Percentiles rank a stretch among this genome's conserved stretches.
Conservation (phyloP, 768 basidiomycete species). For the Suillus subaureus region DNA sequence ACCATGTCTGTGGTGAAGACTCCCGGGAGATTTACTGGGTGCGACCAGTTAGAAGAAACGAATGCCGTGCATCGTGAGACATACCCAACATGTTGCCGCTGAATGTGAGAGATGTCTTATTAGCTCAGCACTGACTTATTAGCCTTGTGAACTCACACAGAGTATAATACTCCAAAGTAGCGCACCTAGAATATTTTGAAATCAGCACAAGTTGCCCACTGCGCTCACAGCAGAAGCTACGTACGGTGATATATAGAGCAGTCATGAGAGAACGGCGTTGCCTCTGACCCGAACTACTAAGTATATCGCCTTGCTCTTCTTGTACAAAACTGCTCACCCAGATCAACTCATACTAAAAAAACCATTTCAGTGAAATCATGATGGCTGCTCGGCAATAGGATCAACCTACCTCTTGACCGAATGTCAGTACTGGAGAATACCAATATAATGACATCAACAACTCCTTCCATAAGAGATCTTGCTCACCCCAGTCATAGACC, state of each 20-base stretch:
- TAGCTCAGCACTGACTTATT: neutral
- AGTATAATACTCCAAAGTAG: neutral
- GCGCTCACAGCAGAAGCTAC: neutral
- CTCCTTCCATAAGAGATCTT: neutral
- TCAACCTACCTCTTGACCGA: slow-evolving; percentile 1
- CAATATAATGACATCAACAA: neutral
- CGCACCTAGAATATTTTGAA: neutral
- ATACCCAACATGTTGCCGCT: neutral
- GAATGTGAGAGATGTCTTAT: neutral
- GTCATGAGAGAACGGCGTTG: neutral
- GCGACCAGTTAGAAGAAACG: neutral
- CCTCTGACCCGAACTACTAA: neutral
- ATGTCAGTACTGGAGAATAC: neutral
- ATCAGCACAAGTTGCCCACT: neutral
- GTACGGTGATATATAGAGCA: neutral
- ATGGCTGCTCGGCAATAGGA: neutral
- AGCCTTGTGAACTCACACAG: neutral
- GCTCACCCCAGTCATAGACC: neutral
- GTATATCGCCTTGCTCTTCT: neutral
- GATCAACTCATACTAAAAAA: neutral
- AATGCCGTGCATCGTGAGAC: neutral
- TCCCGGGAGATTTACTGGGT: neutral
- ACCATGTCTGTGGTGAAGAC: neutral
- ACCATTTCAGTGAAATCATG: neutral
- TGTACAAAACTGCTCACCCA: neutral